Base-by-base conservation (phyloP, 177 flowering plant genomes). In the Vitis hybrid region DNA sequence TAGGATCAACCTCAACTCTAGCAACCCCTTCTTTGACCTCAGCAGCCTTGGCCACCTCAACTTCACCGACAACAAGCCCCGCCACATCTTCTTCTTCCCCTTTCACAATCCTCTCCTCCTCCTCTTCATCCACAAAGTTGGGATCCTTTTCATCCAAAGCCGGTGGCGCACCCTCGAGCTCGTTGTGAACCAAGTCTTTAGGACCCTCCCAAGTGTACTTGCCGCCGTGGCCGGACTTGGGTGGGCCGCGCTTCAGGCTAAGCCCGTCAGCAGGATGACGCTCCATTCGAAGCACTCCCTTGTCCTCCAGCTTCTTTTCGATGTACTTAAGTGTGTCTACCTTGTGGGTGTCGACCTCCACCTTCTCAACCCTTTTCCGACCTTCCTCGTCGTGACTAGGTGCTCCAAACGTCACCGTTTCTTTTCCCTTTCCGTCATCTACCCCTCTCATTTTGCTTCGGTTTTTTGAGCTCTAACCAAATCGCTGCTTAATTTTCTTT, bases 151-250 rank as follows among this genome's bases (percentile, higher is more conserved):
- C 80, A 54, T 88, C 88, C 2, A 88, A 46, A 15, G 88, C 92
- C 21, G 80, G 71, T 30, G 82, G 88, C 10, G 58, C 84, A n/a
- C 78, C 59, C 8, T 15, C 24, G 49, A 79, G 68, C 80, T 81
- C 85, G 24, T 32, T 68, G 52, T 77, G 82, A 6, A 18, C 82
- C 62, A 35, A 4, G 53, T 71, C 84, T 4, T 17, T 77, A 0
- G 91, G 91, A 0, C 91, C 94, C 32, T 85, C 91, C 94, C 92
- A 87, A 30, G 91, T 87, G 86, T 63, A 87, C 86, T 88, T 88
- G 11, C 94, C 94, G 2, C 92, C 92, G 71, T 74, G 90, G 9
- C 92, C 92, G 1, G 78, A 66, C 77, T 88, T 88, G 0, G 84
- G 87, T 13, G 82, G 83, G 2, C 82, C 80, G 30, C 35, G 76